A percentile compares a stretch with the other conserved stretches of the same genome.
phyloP scores from a whole-genome alignment of 768 basidiomycete genomes.

The Suillus weaverae region DNA sequence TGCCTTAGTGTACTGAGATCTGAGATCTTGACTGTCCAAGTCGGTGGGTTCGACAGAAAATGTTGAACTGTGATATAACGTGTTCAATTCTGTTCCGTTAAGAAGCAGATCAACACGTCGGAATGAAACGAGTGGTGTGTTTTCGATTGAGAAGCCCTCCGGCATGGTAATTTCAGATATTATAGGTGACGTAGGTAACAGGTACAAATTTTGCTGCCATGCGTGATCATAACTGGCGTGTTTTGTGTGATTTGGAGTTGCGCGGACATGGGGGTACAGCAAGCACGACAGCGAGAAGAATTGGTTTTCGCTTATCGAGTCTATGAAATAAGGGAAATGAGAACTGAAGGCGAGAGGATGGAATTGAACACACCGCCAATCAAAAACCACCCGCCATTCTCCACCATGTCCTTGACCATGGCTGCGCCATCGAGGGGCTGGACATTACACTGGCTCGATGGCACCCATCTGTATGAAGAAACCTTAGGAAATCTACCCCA shows the following conservation, averaged over 20 bases:
- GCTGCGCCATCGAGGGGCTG: slow-evolving; percentile 40
- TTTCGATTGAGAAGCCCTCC: slow-evolving; percentile 49
- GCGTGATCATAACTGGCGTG: slow-evolving; percentile 58
- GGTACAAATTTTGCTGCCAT: slow-evolving; percentile 67
- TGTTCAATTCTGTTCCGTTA: slow-evolving; percentile 46
- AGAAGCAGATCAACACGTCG: slow-evolving; percentile 62
- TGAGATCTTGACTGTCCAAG: slow-evolving; percentile 16
- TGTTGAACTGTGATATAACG: slow-evolving; percentile 38
- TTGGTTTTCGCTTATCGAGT: slow-evolving; percentile 70
- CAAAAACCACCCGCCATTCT: slow-evolving; percentile 70
- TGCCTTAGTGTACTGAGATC: slow-evolving; percentile 29
- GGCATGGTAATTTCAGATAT: slow-evolving; percentile 44
- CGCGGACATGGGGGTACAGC: slow-evolving; percentile 64
- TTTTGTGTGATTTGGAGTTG: slow-evolving; percentile 58
- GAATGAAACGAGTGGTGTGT: slow-evolving; percentile 65
- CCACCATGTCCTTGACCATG: slow-evolving; percentile 57
- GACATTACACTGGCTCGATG: slow-evolving; percentile 44
- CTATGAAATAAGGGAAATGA: slow-evolving; percentile 29
- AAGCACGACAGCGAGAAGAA: slow-evolving; percentile 72
- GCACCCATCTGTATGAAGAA: slow-evolving; percentile 53
- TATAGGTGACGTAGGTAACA: slow-evolving; percentile 49
- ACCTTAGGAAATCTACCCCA: slow-evolving; percentile 56
- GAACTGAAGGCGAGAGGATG: not conserved
- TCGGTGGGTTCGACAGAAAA: slow-evolving; percentile 18
- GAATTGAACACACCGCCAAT: slow-evolving; percentile 49